Conservation (phyloP, 2,329 filamentous ascomycete species). For the Ophiostoma fasciatum region DNA sequence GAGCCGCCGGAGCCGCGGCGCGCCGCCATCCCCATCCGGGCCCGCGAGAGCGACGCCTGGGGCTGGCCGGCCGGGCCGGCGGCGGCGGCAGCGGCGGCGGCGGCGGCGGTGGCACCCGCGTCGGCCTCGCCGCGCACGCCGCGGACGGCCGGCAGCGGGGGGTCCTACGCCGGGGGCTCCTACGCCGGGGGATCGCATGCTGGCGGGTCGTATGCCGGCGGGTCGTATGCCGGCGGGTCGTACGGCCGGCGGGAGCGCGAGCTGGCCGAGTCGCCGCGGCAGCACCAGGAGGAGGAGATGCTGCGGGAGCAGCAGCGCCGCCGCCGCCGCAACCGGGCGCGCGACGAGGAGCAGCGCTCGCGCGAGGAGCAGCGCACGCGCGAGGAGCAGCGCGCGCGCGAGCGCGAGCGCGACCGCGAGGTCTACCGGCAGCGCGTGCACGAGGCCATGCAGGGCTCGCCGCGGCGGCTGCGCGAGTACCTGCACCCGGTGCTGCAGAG, state of each 20-base stretch:
- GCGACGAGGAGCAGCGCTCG: background rate
- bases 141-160: slow-evolving; percentile 4
- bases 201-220: no score
- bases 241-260: slow-evolving; percentile 3
- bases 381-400: background rate
- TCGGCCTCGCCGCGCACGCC: slow-evolving; percentile 9
- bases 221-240: slow-evolving; percentile 1
- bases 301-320: background rate
- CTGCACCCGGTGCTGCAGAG: slow-evolving; percentile 10
- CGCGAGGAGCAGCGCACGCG: background rate
- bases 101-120: slow-evolving; percentile 1
- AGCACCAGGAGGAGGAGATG: background rate
- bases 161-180: no score
- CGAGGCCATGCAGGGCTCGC: slow-evolving; percentile 4
- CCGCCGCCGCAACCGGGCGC: background rate
- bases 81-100: background rate
- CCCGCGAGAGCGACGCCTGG: no score
- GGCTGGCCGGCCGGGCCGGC: no score
- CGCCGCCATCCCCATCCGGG: no score
- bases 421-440: slow-evolving; percentile 8
- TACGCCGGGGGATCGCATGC: no score
- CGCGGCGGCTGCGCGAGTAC: slow-evolving; percentile 8
- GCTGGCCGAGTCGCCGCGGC: slow-evolving; percentile 4
- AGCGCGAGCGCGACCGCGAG: slow-evolving; percentile 2
- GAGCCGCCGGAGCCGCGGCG: no score